Base-by-base conservation (phyloP, 352 stramenopile genomes). In the Lagenidium sp. region DNA sequence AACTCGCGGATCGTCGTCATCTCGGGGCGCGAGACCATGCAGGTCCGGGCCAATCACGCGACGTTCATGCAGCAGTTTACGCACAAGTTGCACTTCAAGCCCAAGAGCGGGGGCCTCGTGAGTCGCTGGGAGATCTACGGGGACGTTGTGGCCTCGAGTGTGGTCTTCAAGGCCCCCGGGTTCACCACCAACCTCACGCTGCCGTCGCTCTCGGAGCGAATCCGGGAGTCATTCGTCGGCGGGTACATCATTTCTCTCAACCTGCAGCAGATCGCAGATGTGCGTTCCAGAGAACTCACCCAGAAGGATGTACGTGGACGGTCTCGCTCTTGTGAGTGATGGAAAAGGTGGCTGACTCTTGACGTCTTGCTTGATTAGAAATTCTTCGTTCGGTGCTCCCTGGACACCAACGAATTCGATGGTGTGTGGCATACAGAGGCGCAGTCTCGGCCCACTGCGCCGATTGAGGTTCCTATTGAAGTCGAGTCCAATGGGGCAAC, bases 11-110 rank as follows among this genome's bases (percentile, higher is more conserved):
- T 93, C 15, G 50, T 93, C 1, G 68, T 90, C 7, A 66, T 90
- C 32, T 71, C 68, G 0, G 80, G 80, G 18, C 73, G 73, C 15
- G 80, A 93, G 55, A 88, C 73, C 4, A 90, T 93, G 76, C 77
- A 86, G 43, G 80, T 90, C 37, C 77, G 80, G 11, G 69, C 69
- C 49, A 87, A 85, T 40, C 74, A 90, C 28, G 80, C 75, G 6
- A 87, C 73, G 12, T 93, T 93, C 50, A 85, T 89, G 72, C 80
- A 93, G 57, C 77, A 89, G 38, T 89, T 78, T 63, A 83, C 65
- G 16, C 80, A 93, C 59, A 90, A 93, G 40, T 62, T 93, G 32
- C 73, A 93, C 50, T 87, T 93, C 41, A 86, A 86, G 45, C 59
- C 65, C 24, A 58, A 61, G 22, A 52, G 57, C 5, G 61, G 60